Evolutionary conservation across 129 eudicot genomes (phyloP), one percentile per base, ranked within the genome.

Genomic region (Chrysanthemum lavandulifolium): DNA sequence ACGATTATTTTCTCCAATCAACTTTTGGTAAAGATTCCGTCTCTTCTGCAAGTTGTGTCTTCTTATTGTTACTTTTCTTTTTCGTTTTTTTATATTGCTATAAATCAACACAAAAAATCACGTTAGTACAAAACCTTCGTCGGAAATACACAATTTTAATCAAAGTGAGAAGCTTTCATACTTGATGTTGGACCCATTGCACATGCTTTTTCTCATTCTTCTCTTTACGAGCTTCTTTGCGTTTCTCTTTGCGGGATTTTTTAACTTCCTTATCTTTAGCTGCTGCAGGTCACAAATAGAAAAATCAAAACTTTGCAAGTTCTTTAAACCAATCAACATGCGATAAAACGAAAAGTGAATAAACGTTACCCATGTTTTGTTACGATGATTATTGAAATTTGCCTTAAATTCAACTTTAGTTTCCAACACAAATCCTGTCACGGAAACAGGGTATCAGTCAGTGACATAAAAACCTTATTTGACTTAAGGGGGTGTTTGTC

Each of bases 191-290:
- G 53, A 84, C 61, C 96, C 89, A 86, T 3, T 89, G 84, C 81
- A 76, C 87, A 50, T 84, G 84, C 82, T 86, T 89, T 68, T 78
- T 86, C 82, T 82, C 78, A 21, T 76, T 84, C 79, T 84, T 89
- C 40, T 77, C 86, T 47, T 75, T n/a, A 14, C 96, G 86, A 47
- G 92, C 82, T 86, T 86, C 96, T 82, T 84, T 89, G 18, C 96
- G 73, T 18, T 56, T 79, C 74, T 84, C 92, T 78, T 75, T 84
- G 31, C 92, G 88, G 68, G 88, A 80, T 71, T 84, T 82, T 74
- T 84, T 82, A 18, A 31, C 81, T 64, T 77, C 71, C 0, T 73
- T n/a, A 9, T 76, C 82, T 5, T 52, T 69, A 59, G 61, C 83
- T 69, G 69, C 76, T 79, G 63, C 52, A 40, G 47, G 47, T 23